Base-by-base conservation (phyloP, 306 rosid genomes). In the Sophora flavescens region DNA sequence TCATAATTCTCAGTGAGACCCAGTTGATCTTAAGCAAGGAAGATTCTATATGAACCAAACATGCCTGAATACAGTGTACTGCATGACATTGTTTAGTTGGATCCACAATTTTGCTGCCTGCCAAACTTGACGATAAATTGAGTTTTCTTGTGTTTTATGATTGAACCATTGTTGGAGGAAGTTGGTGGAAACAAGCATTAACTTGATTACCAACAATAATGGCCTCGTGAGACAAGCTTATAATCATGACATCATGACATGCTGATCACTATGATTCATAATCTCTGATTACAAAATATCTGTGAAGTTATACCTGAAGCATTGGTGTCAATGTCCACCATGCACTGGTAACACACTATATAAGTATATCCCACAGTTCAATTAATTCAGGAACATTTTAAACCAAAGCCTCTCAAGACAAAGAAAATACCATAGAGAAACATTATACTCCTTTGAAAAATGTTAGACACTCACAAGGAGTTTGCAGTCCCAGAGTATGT, bases 81-180 rank as follows among this genome's bases (percentile, higher is more conserved):
- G 38, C 69, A 17, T 8, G 7, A 44, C 6, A 60, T 57, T 41
- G n/a, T 75, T 17, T 41, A 16, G 52, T 52, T 32, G 44, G 70
- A 6, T 67, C 48, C 76, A 42, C 53, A 75, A 84, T 86, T 82
- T 79, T 79, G 81, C 26, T 84, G 85, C 68, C 87, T 78, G 66
- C 88, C 81, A 82, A 72, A 81, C 77, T 87, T 48, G 60, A 80
- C 76, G 68, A 17, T 38, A 38, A 48, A 22, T 61, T 57, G 48
- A 66, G 57, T 47, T 51, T 72, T 65, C 41, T 26, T 35, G 26
- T 30, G n/a, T 39, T 3, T 41, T 8, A 72, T 59, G 70, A 66
- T 71, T 58, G 60, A 67, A 66, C 38, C 59, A 14, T 42, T 51
- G 10, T 42, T 51, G 5, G 33, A 33, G 64, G 48, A 77, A 51